Evolutionary conservation across 2,329 filamentous ascomycete species (phyloP).

Genomic region (Biscogniauxia marginata): DNA sequence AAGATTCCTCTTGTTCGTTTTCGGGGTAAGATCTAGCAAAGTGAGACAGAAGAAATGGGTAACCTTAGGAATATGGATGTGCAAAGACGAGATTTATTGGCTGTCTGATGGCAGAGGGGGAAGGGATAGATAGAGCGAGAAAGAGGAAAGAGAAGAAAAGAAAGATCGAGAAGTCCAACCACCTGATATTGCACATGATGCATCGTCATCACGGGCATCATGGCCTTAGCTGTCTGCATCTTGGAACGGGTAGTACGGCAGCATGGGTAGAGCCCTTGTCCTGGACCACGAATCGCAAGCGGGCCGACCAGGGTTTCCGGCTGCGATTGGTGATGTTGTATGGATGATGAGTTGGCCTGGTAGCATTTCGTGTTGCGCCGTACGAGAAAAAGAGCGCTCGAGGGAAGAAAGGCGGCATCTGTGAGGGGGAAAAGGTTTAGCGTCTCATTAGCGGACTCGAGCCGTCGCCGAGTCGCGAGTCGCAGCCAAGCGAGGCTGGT

Average conservation of each 20-base stretch:
- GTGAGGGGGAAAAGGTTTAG: not conserved
- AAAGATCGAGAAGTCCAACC: conserved; percentile 23
- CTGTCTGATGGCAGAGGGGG: no score
- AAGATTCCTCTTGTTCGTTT: not conserved
- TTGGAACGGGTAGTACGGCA: not conserved
- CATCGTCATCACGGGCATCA: conserved; percentile 19
- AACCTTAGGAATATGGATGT: no score
- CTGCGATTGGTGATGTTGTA: not conserved
- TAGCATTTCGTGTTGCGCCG: not conserved
- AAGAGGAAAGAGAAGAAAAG: conserved; percentile 2
- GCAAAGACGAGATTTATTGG: no score
- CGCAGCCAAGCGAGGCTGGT: not conserved
- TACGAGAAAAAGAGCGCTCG: no score
- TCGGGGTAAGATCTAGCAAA: conserved; percentile 5
- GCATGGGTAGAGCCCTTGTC: not conserved
- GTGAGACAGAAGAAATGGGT: no score
- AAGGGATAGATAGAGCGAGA: conserved; percentile 12
- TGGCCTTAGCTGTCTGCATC: no score
- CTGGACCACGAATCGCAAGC: not conserved
- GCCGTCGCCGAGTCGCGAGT: not conserved
- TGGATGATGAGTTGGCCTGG: not conserved
- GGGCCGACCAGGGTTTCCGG: not conserved
- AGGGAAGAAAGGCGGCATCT: not conserved
- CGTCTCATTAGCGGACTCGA: not conserved
- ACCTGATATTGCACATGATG: conserved; percentile 25